Base-by-base conservation (phyloP, 306 rosid species). In the Canavalia ensiformis region DNA sequence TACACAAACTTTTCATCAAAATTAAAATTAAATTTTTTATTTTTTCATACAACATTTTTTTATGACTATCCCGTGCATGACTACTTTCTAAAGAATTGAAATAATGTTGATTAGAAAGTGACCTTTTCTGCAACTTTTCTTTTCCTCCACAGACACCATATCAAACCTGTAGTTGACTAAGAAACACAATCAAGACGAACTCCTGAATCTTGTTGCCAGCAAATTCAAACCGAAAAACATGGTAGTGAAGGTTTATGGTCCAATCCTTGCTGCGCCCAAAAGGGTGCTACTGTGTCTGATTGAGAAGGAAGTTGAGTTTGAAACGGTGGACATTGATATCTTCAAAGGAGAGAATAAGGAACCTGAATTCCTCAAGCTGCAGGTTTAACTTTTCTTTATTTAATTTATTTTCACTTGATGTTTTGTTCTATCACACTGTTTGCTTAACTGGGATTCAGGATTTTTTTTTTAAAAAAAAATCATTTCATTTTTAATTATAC, bases 221-320 rank as follows among this genome's bases (percentile, higher is more conserved):
- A 28, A 42, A 52, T 75, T 7, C 49, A 12, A 7, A 88, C 3
- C 8, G 28, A 37, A 30, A 71, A 72, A 18, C 0, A 80, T 84
- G 91, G 87, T 73, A 4, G 89, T 88, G 71, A 88, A 85, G 80
- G 89, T 88, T 11, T 88, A 88, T 44, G 91, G 91, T 41, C 89
- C 91, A 0, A 29, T 58, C n/a, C 83, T 69, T 44, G 89, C 84
- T 71, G 18, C 57, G 65, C 84, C 91, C 0, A 88, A 88, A 41
- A 29, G 85, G 6, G 91, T 88, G 47, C 28, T 88, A 12, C 64
- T 86, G 76, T 86, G 88, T 60, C 81, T 81, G 55, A 81, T 88
- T 45, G 91, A 88, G 83, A 88, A 86, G 71, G 88, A 84, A 54
- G 30, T 88, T 54, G 88, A 86, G 29, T 88, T 84, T 72, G 89